Evolutionary conservation across 768 basidiomycete genomes (phyloP).

Genomic region (Boletus vermiculosoides): DNA sequence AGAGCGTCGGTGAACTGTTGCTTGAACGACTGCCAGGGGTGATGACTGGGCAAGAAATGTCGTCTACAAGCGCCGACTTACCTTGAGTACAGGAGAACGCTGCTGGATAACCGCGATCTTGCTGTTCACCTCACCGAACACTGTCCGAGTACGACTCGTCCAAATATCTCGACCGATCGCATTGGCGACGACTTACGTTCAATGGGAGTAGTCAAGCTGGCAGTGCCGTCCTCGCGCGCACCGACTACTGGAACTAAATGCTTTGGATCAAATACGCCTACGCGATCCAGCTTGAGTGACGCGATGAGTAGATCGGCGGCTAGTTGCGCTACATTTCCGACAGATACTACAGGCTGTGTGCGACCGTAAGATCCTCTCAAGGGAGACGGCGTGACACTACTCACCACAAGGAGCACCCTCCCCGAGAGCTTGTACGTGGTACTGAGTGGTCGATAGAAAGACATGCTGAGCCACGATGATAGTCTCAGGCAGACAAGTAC

Average conservation of each 20-base stretch:
- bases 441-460: constrained; percentile 32
- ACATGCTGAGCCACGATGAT: constrained; percentile 9
- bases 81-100: constrained; percentile 76
- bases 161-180: not conserved
- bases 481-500: not conserved
- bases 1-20: constrained; percentile 61
- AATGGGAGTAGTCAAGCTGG: constrained; percentile 68
- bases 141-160: constrained; percentile 35
- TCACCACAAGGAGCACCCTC: constrained; percentile 31
- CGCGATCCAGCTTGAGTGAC: constrained; percentile 54
- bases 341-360: constrained; percentile 68
- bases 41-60: not conserved
- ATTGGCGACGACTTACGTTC: constrained; percentile 54
- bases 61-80: constrained; percentile 26
- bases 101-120: constrained; percentile 71
- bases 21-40: constrained; percentile 55
- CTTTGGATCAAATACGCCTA: constrained; percentile 63
- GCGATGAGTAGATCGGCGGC: constrained; percentile 72
- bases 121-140: constrained; percentile 55
- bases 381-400: constrained; percentile 1
- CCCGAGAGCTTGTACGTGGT: constrained; percentile 28
- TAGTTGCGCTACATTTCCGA: constrained; percentile 80
- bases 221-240: constrained; percentile 57
- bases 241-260: constrained; percentile 73
- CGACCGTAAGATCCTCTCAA: not conserved